These are phyloP conservation scores for Petunia hybrid DNA, from an alignment of 305 asterid species.

Conservation along the genomic window DNA sequence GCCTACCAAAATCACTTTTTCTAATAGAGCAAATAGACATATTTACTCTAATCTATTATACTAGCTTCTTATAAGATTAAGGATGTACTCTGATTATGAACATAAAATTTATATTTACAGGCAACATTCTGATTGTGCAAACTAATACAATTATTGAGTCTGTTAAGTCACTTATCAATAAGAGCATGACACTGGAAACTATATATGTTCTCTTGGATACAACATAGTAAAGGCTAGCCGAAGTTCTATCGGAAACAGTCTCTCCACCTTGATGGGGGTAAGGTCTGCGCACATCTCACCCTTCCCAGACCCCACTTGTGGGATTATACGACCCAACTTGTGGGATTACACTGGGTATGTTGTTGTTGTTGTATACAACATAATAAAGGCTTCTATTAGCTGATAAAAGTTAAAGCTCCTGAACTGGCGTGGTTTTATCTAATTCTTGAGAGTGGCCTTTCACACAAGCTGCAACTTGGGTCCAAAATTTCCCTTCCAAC, in stretches of 20 bases:
- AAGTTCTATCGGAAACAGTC: no score
- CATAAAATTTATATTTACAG: no score
- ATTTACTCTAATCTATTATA: neutral
- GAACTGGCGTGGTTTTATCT: neutral
- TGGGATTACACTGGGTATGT: no score
- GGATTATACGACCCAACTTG: no score
- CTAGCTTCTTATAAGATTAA: neutral
- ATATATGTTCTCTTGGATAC: neutral
- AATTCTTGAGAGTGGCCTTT: neutral
- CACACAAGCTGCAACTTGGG: neutral
- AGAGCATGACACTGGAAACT: neutral
- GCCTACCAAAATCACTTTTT: neutral
- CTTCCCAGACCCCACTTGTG: no score
- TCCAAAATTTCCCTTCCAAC: neutral
- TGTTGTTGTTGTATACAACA: no score
- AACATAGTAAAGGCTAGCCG: no score
- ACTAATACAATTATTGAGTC: conserved; percentile 18
- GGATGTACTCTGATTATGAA: neutral
- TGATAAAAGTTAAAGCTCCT: no score
- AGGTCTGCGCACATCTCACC: no score
- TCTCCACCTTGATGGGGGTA: no score
- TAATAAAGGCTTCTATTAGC: no score
- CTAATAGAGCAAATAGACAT: no score
- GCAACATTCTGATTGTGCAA: neutral
- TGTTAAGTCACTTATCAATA: neutral